A percentile compares a stretch with the other conserved stretches of the same genome.
Evolutionary conservation across 805 yeast species (phyloP).

Genomic region (Barnettozyma sucrosica): DNA sequence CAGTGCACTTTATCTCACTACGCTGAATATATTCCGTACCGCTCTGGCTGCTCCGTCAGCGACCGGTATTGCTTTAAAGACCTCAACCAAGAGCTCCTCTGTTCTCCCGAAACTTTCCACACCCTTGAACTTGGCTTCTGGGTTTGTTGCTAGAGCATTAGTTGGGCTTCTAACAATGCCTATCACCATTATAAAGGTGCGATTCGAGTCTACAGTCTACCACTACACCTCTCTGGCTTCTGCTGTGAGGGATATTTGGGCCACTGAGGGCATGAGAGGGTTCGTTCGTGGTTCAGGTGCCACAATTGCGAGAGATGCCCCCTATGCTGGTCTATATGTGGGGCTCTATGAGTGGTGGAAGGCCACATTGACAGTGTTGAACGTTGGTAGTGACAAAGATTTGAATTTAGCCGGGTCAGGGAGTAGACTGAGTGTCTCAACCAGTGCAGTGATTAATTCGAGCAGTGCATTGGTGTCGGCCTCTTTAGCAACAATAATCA

Average conservation of each 20-base stretch:
- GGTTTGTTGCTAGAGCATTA: constrained; percentile 69
- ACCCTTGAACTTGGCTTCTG: constrained; percentile 64
- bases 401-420: no score
- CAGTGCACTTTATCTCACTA: constrained; percentile 76
- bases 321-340: constrained; percentile 92
- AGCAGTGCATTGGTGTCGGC: constrained; percentile 78
- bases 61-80: constrained; percentile 1
- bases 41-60: constrained; percentile 33
- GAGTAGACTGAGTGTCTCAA: constrained; percentile 24
- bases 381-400: background rate
- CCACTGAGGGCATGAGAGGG: constrained; percentile 50
- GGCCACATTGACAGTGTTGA: constrained; percentile 39
- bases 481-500: constrained; percentile 68
- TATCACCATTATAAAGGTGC: constrained; percentile 80
- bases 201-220: constrained; percentile 80
- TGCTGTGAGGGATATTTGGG: constrained; percentile 53
- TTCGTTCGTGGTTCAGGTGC: constrained; percentile 87
- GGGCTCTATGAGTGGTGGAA: constrained; percentile 77
- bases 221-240: constrained; percentile 57
- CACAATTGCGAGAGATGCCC: constrained; percentile 87
- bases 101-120: constrained; percentile 68
- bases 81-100: constrained; percentile 22
- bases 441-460: constrained; percentile 59
- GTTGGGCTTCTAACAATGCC: constrained; percentile 95
- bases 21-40: constrained; percentile 57